Base-by-base conservation (phyloP, 345 rosid species). In the Lepidium didymum region DNA sequence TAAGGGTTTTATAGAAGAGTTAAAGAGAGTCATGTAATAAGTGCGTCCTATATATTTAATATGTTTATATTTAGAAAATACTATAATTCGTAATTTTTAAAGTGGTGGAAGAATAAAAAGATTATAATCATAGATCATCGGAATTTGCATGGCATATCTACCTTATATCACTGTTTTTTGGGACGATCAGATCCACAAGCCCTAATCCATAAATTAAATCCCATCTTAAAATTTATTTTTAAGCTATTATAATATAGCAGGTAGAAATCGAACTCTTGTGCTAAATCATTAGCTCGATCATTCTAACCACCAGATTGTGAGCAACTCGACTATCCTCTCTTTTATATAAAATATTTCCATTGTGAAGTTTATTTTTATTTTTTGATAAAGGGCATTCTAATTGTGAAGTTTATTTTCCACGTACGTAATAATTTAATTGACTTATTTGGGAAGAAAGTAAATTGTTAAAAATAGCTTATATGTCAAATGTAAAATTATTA, bases 1-100 rank as follows among this genome's bases (percentile, higher is more conserved):
- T 13, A 69, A 49, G 49, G 68, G 62, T 59, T 74, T 59, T 74
- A 67, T 60, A 74, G 12, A 25, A 73, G 33, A 64, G 52, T 27
- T 35, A 49, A 11, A 63, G 23, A 31, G 41, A 43, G 52, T 59
- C 27, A 66, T 33, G 15, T 42, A 51, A 34, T 29, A 50, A 59
- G 33, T 42, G 73, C 73, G 77, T 59, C 72, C 49, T 2, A 18
- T 37, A 6, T 36, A n/a, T 29, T 25, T 25, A n/a, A 5, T 13
- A 50, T 60, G 19, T 63, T 29, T 29, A 15, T 37, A 11, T 45
- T 3, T 35, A 33, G 29, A 70, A 55, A 38, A 57, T 12, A 57
- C 11, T 57, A 38, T 57, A 12, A 57, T 21, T 37, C 46, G 16
- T 56, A 21, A 56, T 12, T 0, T 10, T 55, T 62, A 31, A 16